Base-by-base conservation (phyloP, 345 rosid species). In the Acer campestre region DNA sequence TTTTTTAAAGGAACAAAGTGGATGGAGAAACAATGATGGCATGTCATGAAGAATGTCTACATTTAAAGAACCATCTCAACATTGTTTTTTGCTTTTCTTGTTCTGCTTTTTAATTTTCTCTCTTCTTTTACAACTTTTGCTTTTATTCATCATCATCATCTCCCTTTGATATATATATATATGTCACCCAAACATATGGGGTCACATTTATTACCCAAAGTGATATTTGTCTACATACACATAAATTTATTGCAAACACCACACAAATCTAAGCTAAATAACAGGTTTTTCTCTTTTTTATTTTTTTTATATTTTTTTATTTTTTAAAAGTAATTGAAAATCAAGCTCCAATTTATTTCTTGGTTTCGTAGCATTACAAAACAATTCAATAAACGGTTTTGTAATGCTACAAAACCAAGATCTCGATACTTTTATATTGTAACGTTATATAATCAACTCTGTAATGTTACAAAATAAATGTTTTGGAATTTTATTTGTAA, bases 21-120 rank as follows among this genome's bases (percentile, higher is more conserved):
- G 6, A 58, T 62, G 77, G 48, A 66, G 84, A 77, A 84, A 79
- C 81, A 79, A 90, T 86, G 86, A 90, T 90, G 86, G 69, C 71
- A 59, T 80, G 89, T 79, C 84, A 71, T 72, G 77, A 68, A 67
- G 78, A 77, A 74, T 51, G 74, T 38, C 74, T 78, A 71, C 80
- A 81, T 31, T 48, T 63, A 12, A 23, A 77, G 82, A 80, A 86
- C 80, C 83, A 84, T 77, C 68, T 77, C 81, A 55, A 59, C 42
- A 77, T 5, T 22, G 59, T 31, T 27, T 4, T 67, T 66, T 68
- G 22, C 75, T 79, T 80, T 79, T 73, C 62, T 70, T 42, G 27
- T 13, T 66, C 31, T 66, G 58, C 69, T 75, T 82, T 76, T 67
- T 58, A 8, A 23, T 64, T n/a, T 75, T 56, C 55, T 74, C 25